Evolutionary conservation across 495 filamentous ascomycete genomes (phyloP).

Genomic region (Choiromyces venosus): DNA sequence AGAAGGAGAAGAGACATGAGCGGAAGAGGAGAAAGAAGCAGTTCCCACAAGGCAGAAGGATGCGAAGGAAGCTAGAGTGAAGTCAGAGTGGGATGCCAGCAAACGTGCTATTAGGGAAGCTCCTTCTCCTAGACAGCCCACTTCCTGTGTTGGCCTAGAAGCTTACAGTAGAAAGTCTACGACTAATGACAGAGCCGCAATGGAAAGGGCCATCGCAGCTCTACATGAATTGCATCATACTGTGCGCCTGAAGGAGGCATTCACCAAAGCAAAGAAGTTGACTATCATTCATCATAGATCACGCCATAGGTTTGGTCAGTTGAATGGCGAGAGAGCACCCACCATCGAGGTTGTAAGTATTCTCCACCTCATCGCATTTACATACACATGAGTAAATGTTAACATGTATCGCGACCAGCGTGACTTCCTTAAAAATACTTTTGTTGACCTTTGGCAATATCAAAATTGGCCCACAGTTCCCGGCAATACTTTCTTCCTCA

Average conservation of each 20-base stretch:
- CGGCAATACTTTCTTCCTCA: slow-evolving; percentile 61
- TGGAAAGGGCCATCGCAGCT: slow-evolving; percentile 32
- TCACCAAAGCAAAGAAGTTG: slow-evolving; percentile 33
- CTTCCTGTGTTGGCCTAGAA: slow-evolving; percentile 20
- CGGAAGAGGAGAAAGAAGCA: slow-evolving; percentile 18
- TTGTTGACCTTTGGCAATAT: slow-evolving; percentile 24
- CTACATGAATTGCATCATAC: slow-evolving; percentile 36
- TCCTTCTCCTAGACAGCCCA: slow-evolving; percentile 4
- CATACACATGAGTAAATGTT: not conserved
- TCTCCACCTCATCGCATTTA: not conserved
- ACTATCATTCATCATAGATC: slow-evolving; percentile 34
- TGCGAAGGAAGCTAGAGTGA: slow-evolving; percentile 22
- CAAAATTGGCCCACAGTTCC: slow-evolving; percentile 54
- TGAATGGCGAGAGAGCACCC: slow-evolving; percentile 39
- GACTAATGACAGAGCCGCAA: slow-evolving; percentile 24
- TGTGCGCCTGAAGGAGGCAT: slow-evolving; percentile 21
- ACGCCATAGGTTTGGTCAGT: slow-evolving; percentile 39
- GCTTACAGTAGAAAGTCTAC: slow-evolving; percentile 33
- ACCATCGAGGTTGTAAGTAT: slow-evolving; percentile 35
- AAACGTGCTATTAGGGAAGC: slow-evolving; percentile 11
- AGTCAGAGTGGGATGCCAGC: slow-evolving; percentile 16
- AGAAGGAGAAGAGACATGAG: slow-evolving; percentile 30
- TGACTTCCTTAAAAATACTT: slow-evolving; percentile 30
- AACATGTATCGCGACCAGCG: slow-evolving; percentile 17
- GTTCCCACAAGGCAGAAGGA: slow-evolving; percentile 18